These are phyloP conservation scores for Gossypium bickii DNA, from an alignment of 345 rosid species.

Conservation along the genomic window DNA sequence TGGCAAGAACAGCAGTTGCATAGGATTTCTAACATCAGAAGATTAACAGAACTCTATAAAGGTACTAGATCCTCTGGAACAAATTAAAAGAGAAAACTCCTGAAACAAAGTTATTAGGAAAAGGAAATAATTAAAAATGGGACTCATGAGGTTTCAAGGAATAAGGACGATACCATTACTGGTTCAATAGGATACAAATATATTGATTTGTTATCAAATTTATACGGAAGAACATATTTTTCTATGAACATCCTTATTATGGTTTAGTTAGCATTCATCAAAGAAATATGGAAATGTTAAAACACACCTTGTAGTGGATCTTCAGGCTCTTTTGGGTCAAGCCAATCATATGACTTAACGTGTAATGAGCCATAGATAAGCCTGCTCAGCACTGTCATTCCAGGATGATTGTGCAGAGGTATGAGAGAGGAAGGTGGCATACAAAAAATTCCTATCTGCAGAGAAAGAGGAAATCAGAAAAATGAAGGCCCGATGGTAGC, in stretches of 20 bases:
- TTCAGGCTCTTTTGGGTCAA: slow-evolving; percentile 43
- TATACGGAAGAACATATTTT: not conserved
- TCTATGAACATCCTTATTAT: not conserved
- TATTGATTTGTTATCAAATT: not conserved
- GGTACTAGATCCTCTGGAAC: not conserved
- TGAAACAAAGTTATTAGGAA: not conserved
- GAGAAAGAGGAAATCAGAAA: slow-evolving; percentile 5
- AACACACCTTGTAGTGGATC: slow-evolving; percentile 65
- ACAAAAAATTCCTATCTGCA: slow-evolving; percentile 91
- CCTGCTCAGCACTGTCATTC: slow-evolving; percentile 94
- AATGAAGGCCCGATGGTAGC: slow-evolving; percentile 7
- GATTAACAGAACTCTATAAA: not conserved
- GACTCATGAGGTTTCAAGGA: slow-evolving; percentile 7
- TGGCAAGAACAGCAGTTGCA: not conserved
- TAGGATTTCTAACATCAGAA: not conserved
- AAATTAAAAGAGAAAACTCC: not conserved
- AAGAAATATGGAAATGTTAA: not conserved
- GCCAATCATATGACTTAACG: slow-evolving; percentile 86
- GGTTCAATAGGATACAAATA: not conserved
- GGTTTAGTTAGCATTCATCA: slow-evolving; percentile 8
- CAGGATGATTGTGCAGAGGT: slow-evolving; percentile 95
- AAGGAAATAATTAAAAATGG: not conserved
- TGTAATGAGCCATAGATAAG: slow-evolving; percentile 80
- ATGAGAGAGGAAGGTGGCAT: slow-evolving; percentile 86
- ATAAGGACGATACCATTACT: not conserved